A percentile compares a stretch with the other conserved stretches of the same genome.
These are phyloP conservation scores for Alloteropsis semialata DNA, from an alignment of 176 grass and related monocot genomes.

Conservation along the genomic window DNA sequence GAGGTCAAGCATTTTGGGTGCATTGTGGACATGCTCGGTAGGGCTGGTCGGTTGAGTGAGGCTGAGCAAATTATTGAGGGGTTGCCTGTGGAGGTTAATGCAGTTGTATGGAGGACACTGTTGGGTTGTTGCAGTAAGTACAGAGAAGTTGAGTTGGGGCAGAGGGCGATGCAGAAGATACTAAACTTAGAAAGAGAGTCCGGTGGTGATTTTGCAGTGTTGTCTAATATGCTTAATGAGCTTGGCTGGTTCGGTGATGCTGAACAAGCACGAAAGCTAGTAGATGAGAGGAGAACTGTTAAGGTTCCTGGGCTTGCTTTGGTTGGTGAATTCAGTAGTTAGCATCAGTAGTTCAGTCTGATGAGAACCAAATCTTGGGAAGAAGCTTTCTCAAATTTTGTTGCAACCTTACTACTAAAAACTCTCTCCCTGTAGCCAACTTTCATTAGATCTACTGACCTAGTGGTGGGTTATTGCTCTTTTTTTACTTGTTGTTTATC, in stretches of 20 bases:
- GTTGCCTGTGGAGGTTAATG: conserved; percentile 59
- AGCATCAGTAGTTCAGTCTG: not conserved
- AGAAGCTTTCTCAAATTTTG: not conserved
- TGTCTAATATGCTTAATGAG: conserved; percentile 67
- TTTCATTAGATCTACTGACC: not conserved
- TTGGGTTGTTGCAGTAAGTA: conserved; percentile 70
- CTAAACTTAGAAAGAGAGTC: conserved; percentile 43
- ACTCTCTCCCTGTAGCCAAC: not conserved
- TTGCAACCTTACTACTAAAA: not conserved
- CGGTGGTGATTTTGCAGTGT: conserved; percentile 56
- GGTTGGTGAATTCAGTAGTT: conserved; percentile 33
- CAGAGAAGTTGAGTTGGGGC: conserved; percentile 61
- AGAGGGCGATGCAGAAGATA: conserved; percentile 69
- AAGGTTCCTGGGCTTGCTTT: conserved; percentile 63
- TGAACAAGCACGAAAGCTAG: conserved; percentile 40
- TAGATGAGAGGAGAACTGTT: conserved; percentile 39
- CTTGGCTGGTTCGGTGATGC: conserved; percentile 62
- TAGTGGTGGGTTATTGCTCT: conserved; percentile 25
- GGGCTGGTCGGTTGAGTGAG: conserved; percentile 55
- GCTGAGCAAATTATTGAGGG: conserved; percentile 54
- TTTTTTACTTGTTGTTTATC: not conserved
- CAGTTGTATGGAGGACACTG: conserved; percentile 57
- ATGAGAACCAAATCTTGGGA: not conserved
- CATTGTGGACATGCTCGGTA: conserved; percentile 69
- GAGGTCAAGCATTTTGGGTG: conserved; percentile 75